These are phyloP conservation scores for Peronospora farinosa DNA, from an alignment of 352 stramenopile species.

Conservation along the genomic window DNA sequence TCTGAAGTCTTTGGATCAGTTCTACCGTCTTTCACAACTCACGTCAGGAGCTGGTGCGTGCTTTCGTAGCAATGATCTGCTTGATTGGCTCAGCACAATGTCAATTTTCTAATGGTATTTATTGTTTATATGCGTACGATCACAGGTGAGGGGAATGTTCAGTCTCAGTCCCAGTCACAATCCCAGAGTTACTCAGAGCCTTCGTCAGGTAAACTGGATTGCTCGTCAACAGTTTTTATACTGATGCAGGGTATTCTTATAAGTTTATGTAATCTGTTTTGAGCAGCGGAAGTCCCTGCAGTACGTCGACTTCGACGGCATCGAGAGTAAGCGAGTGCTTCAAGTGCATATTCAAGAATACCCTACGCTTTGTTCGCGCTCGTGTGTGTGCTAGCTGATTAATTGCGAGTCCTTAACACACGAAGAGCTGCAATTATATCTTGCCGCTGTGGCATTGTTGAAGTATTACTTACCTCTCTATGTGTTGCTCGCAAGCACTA, in stretches of 20 bases:
- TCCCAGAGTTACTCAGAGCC: conserved; percentile 33
- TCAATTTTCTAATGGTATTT: conserved; percentile 1
- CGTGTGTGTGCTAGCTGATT: too few species aligned
- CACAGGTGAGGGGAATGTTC: conserved; percentile 21
- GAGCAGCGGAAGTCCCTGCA: conserved; percentile 22
- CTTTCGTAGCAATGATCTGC: not conserved
- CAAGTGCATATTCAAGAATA: conserved; percentile 1
- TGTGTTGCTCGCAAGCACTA: too few species aligned
- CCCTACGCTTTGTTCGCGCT: conserved; percentile 1
- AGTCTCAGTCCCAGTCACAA: conserved; percentile 31
- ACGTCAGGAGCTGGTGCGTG: conserved; percentile 36
- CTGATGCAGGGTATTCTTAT: conserved; percentile 7
- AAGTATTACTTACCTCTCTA: too few species aligned
- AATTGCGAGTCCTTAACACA: too few species aligned
- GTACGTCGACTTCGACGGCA: conserved; percentile 51
- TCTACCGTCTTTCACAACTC: conserved; percentile 65
- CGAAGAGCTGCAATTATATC: too few species aligned
- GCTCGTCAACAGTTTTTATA: not conserved
- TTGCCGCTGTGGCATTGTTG: too few species aligned
- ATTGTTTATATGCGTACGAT: not conserved
- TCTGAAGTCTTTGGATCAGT: conserved; percentile 67
- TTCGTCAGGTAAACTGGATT: conserved; percentile 28
- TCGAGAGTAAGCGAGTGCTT: conserved; percentile 29
- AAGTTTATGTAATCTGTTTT: conserved; percentile 3
- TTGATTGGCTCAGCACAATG: not conserved